Conservation (phyloP, 495 filamentous ascomycete species). For the Daldinia concentrica region DNA sequence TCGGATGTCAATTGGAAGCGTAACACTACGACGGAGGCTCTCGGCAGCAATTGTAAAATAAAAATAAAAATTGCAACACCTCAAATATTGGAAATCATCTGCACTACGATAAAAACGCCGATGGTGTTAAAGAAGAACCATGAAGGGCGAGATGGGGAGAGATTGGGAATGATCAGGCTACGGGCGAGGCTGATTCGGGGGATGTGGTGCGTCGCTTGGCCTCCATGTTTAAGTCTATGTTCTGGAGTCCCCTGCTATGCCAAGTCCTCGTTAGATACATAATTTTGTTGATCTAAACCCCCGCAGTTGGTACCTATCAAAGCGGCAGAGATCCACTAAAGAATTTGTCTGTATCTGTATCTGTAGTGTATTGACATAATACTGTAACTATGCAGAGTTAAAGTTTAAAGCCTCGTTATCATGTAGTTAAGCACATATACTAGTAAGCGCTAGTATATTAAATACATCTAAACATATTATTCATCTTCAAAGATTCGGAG, state of each 20-base stretch:
- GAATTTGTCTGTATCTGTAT: background rate
- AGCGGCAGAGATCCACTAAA: background rate
- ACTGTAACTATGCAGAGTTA: no score
- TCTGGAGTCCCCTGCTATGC: constrained; percentile 2
- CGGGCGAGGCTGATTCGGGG: constrained; percentile 46
- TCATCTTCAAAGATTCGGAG: background rate
- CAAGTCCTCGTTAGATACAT: constrained; percentile 16
- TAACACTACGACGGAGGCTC: constrained; percentile 11
- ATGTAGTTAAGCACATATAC: background rate
- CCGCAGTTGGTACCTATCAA: background rate
- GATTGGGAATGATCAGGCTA: constrained; percentile 46
- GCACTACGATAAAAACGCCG: constrained; percentile 29
- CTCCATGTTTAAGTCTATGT: background rate
- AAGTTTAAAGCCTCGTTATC: background rate
- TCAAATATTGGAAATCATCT: constrained; percentile 32
- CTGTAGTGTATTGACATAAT: no score
- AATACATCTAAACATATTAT: background rate
- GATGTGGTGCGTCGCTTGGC: constrained; percentile 25
- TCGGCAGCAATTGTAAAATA: constrained; percentile 27
- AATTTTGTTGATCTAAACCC: background rate
- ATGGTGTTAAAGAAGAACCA: constrained; percentile 27
- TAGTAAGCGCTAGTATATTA: background rate
- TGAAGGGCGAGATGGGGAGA: constrained; percentile 26
- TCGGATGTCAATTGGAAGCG: constrained; percentile 39
- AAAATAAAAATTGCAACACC: constrained; percentile 7